Conservation (phyloP, 1,139 yeast species). For the Saccharomycopsis crataegensis region DNA sequence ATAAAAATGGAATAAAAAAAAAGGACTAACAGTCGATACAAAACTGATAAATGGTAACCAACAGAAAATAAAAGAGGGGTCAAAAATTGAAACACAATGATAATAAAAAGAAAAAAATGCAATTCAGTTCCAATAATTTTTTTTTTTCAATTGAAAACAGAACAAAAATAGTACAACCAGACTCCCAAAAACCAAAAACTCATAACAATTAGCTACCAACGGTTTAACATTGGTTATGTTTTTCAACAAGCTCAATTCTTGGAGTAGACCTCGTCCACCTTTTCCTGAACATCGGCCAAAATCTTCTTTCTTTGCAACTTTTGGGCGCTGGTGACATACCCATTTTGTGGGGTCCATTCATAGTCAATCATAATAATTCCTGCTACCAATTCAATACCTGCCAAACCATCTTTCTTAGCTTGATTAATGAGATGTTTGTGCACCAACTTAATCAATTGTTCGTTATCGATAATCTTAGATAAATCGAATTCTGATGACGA, state of each 20-base stretch:
- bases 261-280: conserved; percentile 50
- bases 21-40: too few relatives aligned
- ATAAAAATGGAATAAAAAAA: too few relatives aligned
- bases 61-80: too few relatives aligned
- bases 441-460: conserved; percentile 49
- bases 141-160: too few relatives aligned
- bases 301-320: conserved; percentile 94
- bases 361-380: conserved; percentile 76
- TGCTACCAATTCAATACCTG: conserved; percentile 77
- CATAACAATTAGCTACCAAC: too few relatives aligned
- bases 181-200: too few relatives aligned
- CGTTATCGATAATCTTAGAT: conserved; percentile 48
- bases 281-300: conserved; percentile 51
- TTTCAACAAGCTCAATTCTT: background rate
- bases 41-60: too few relatives aligned
- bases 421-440: conserved; percentile 58
- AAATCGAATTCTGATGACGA: conserved; percentile 42
- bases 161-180: too few relatives aligned
- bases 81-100: too few relatives aligned
- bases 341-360: conserved; percentile 98
- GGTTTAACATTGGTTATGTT: too few relatives aligned
- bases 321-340: conserved; percentile 91
- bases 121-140: too few relatives aligned
- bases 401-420: conserved; percentile 74
- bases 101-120: too few relatives aligned